Evolutionary conservation across 805 yeast genomes (phyloP).

Genomic region (Barnettozyma salicaria): DNA sequence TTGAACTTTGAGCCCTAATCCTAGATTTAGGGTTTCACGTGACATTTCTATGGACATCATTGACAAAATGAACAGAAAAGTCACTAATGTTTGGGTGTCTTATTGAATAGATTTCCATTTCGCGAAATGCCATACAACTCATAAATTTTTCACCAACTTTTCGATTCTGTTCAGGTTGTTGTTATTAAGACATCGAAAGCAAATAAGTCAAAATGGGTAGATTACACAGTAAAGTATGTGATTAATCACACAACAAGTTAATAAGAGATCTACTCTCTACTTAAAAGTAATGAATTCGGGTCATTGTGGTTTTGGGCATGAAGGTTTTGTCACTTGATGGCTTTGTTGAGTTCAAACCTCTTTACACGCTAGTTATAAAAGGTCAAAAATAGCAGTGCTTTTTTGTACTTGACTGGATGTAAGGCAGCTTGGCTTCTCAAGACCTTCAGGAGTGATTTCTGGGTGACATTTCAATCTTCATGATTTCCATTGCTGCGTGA

Average conservation of each 20-base stretch:
- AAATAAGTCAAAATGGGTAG: constrained; percentile 89
- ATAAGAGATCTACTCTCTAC: constrained; percentile 8
- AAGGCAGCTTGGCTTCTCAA: no score
- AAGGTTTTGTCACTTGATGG: not conserved
- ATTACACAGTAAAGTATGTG: constrained; percentile 96
- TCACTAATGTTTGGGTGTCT: no score
- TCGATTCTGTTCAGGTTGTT: no score
- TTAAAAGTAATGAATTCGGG: constrained; percentile 25
- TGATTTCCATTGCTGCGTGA: constrained; percentile 36
- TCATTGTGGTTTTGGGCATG: constrained; percentile 20
- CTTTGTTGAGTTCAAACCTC: not conserved
- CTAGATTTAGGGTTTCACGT: no score
- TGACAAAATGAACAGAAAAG: no score
- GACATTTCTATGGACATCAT: no score
- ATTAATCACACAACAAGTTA: constrained; percentile 13
- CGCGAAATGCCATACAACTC: no score
- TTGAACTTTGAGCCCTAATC: no score
- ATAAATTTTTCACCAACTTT: constrained; percentile 4
- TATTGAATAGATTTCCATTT: no score
- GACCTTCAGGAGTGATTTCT: constrained; percentile 1
- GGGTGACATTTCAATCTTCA: constrained; percentile 3
- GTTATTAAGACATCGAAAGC: constrained; percentile 15
- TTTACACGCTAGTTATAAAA: no score
- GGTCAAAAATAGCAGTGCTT: constrained; percentile 11
- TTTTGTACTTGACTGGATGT: constrained; percentile 2